Base-by-base conservation (phyloP, 306 rosid genomes). In the Mimosa bimucronata region DNA sequence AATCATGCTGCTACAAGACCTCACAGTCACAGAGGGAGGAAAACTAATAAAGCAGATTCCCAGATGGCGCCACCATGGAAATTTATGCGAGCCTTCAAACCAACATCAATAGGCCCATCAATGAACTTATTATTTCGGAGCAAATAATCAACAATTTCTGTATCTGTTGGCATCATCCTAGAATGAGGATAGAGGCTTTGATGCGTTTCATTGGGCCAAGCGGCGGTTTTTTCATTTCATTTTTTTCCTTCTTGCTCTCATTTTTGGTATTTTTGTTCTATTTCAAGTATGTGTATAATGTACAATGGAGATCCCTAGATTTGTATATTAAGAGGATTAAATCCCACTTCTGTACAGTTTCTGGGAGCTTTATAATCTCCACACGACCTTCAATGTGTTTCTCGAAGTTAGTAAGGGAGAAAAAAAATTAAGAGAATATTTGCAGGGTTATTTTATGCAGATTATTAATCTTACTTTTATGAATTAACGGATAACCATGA, bases 61-160 rank as follows among this genome's bases (percentile, higher is more conserved):
- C 82, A 71, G n/a, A 50, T 46, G 82, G 86, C 89, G 19, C 89
- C 99, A 21, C 88, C 98, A 10, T 90, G 88, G 83, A 95, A 85
- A 81, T 86, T 93, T 72, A 86, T 91, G 79, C 93, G 90, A 42
- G 90, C 93, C 34, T 86, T 95, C 76, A 95, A 91, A 80, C 97
- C 99, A 40, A 89, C 97, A 26, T 87, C 97, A 1, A 79, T 91
- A 41, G 97, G 97, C 83, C 86, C 89, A 64, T 88, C 98, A 4
- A 77, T 93, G 91, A 87, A 90, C 86, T 78, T 92, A 74, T 75
- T 95, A 78, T 87, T 90, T 76, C 89, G 83, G 82, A 77, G 88
- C 89, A 93, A 91, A 85, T 93, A 88, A 82, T 79, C 83, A 79
- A 64, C 38, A 34, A 45, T 79, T 84, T 55, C 84, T 12, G 71